These are phyloP conservation scores for Ananas comosus DNA, from an alignment of 176 grass and related monocot species.

Conservation along the genomic window DNA sequence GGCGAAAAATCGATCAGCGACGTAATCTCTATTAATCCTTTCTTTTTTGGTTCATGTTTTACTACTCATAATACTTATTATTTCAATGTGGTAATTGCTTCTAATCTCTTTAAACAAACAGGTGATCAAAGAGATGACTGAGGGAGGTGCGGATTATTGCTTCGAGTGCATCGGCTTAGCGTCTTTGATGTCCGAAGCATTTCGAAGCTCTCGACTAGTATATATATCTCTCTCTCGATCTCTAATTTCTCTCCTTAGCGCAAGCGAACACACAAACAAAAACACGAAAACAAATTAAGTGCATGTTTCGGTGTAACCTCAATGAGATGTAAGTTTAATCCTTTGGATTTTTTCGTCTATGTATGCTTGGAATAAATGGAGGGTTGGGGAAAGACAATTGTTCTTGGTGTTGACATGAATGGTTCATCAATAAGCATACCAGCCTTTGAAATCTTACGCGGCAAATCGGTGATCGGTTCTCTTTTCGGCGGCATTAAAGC, in stretches of 20 bases:
- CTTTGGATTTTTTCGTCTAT: neutral
- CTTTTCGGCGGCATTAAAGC: slow-evolving; percentile 46
- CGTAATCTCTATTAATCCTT: slow-evolving; percentile 7
- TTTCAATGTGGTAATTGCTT: neutral
- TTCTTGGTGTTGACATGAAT: slow-evolving; percentile 20
- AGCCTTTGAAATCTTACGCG: slow-evolving; percentile 1
- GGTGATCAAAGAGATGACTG: slow-evolving; percentile 45
- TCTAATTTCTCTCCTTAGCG: neutral
- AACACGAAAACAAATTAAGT: neutral
- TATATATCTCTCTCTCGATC: neutral
- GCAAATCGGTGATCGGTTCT: slow-evolving; percentile 26
- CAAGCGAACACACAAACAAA: neutral
- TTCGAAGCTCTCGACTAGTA: slow-evolving; percentile 19
- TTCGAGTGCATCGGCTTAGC: slow-evolving; percentile 43
- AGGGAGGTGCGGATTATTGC: slow-evolving; percentile 50
- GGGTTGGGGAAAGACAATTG: slow-evolving; percentile 60
- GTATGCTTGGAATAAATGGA: neutral
- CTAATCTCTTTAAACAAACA: neutral
- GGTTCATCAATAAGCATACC: slow-evolving; percentile 11
- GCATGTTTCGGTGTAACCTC: neutral
- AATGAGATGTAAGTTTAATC: neutral
- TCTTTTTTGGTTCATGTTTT: neutral
- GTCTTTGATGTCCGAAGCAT: slow-evolving; percentile 35
- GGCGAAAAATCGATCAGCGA: slow-evolving; percentile 28
- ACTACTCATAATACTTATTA: neutral